Evolutionary conservation across 805 yeast genomes (phyloP).

Genomic region (Grigorovia humatica): DNA sequence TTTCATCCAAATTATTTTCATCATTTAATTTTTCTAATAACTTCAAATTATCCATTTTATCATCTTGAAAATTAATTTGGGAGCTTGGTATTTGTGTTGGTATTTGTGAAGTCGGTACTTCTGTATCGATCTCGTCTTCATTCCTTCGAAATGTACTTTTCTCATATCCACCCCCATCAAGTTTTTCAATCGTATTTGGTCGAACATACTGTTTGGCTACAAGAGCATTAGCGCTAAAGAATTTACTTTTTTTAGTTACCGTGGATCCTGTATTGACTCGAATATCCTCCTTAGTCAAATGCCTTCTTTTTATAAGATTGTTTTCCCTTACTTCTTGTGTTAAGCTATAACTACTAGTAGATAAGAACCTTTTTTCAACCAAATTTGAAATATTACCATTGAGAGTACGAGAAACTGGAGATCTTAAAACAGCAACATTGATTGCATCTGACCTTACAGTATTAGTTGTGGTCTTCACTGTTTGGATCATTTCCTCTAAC

Average conservation of each 20-base stretch:
- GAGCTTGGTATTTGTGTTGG: conserved; percentile 15
- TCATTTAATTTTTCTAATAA: background rate
- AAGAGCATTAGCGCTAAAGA: background rate
- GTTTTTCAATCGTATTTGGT: background rate
- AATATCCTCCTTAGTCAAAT: background rate
- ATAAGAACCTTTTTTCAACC: background rate
- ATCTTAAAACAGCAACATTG: background rate
- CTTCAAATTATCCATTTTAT: background rate
- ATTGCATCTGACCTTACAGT: background rate
- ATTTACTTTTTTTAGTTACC: background rate
- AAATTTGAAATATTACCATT: background rate
- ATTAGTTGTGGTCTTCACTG: background rate
- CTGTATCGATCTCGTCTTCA: conserved; percentile 15
- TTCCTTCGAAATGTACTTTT: background rate
- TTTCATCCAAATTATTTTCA: background rate
- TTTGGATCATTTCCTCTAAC: background rate
- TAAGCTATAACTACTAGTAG: background rate
- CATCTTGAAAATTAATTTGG: background rate
- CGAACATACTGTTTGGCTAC: background rate
- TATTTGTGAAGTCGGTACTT: conserved; percentile 20
- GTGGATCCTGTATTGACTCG: background rate
- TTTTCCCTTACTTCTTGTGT: background rate
- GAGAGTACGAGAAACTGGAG: background rate
- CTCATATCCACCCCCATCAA: background rate
- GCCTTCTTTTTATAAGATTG: background rate